These are phyloP conservation scores for Paulownia fortunei DNA, from an alignment of 257 asterid genomes.

Conservation along the genomic window DNA sequence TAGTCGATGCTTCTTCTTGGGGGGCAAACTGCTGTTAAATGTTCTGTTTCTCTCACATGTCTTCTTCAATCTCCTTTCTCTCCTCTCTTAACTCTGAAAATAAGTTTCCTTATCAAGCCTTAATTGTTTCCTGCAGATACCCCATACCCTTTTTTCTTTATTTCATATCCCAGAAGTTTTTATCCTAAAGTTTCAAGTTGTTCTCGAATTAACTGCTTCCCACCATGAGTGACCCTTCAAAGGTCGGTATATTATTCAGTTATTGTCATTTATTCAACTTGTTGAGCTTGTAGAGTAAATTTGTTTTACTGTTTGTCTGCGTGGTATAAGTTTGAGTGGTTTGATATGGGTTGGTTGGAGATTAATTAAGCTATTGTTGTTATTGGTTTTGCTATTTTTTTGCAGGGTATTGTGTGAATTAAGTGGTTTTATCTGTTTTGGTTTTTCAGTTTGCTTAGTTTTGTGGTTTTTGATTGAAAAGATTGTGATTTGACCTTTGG, in stretches of 20 bases:
- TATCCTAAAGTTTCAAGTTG: slow-evolving; percentile 29
- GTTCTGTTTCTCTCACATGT: slow-evolving; percentile 65
- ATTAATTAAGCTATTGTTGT: slow-evolving; percentile 11
- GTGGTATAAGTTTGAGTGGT: slow-evolving; percentile 10
- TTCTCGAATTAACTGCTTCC: slow-evolving; percentile 36
- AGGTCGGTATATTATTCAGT: slow-evolving; percentile 46
- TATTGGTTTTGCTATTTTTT: slow-evolving; percentile 19
- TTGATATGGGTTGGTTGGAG: slow-evolving; percentile 15
- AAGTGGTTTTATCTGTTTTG: slow-evolving; percentile 11
- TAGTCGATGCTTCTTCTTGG: slow-evolving; percentile 56
- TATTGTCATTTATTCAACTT: not conserved
- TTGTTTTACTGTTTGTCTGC: slow-evolving; percentile 1
- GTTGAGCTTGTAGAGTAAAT: not conserved
- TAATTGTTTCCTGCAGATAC: slow-evolving; percentile 39
- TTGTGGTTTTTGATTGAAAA: not conserved
- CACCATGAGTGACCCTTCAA: slow-evolving; percentile 64
- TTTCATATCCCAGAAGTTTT: slow-evolving; percentile 36
- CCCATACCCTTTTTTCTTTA: slow-evolving; percentile 42
- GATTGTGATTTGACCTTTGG: slow-evolving; percentile 12
- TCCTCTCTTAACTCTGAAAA: slow-evolving; percentile 30
- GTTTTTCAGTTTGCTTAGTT: slow-evolving; percentile 13
- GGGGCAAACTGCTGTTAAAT: slow-evolving; percentile 34
- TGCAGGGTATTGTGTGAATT: not conserved
- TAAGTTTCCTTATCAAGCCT: slow-evolving; percentile 40
- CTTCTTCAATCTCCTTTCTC: slow-evolving; percentile 50